These are phyloP conservation scores for Monosporozyma aquatica DNA, from an alignment of 805 yeast genomes.

Conservation along the genomic window DNA sequence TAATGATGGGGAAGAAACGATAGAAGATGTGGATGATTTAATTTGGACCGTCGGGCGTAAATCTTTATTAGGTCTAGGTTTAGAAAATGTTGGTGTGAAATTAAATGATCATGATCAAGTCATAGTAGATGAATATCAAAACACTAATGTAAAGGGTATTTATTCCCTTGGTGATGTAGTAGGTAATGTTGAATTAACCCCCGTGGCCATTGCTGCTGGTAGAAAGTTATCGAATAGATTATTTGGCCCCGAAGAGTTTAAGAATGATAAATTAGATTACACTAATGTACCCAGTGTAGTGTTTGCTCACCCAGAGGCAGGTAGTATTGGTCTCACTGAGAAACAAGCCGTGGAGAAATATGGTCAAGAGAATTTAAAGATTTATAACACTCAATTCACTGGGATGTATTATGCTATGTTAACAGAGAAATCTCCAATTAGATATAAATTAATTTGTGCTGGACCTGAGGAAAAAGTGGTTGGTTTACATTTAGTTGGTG, in stretches of 20 bases:
- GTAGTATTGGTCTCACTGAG: slow-evolving; percentile 82
- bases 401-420: slow-evolving; percentile 92
- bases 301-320: slow-evolving; percentile 98
- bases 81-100: slow-evolving; percentile 68
- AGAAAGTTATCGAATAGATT: slow-evolving; percentile 85
- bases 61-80: slow-evolving; percentile 63
- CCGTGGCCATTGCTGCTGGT: slow-evolving; percentile 98
- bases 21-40: slow-evolving; percentile 73
- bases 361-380: slow-evolving; percentile 72
- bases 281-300: slow-evolving; percentile 86
- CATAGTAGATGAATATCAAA: slow-evolving; percentile 80
- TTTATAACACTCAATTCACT: slow-evolving; percentile 74
- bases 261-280: slow-evolving; percentile 75
- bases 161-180: slow-evolving; percentile 91
- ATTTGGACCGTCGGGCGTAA: slow-evolving; percentile 94
- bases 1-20: slow-evolving; percentile 29
- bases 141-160: slow-evolving; percentile 59
- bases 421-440: slow-evolving; percentile 72
- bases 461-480: slow-evolving; percentile 88
- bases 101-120: slow-evolving; percentile 53
- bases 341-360: slow-evolving; percentile 65
- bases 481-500: slow-evolving; percentile 92
- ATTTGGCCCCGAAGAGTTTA: slow-evolving; percentile 69
- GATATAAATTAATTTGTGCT: slow-evolving; percentile 69
- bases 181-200: slow-evolving; percentile 89